Evolutionary conservation across 2,329 filamentous ascomycete genomes (phyloP).

Genomic region (Geosmithia flava): DNA sequence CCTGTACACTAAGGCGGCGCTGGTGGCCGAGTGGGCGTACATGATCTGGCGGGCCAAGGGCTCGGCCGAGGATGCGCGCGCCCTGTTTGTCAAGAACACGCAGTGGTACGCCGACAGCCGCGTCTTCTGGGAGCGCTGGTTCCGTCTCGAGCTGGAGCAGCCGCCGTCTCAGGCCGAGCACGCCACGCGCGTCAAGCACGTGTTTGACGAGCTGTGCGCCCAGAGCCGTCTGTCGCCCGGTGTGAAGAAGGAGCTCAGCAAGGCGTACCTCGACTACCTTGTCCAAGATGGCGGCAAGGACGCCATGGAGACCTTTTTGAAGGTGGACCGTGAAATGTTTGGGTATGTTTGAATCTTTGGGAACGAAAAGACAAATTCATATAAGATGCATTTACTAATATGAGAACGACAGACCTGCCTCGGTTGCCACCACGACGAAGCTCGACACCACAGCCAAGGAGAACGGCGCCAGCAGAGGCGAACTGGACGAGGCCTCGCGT

Average conservation of each 20-base stretch:
- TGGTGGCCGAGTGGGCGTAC: slow-evolving; percentile 80
- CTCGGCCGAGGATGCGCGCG: slow-evolving; percentile 65
- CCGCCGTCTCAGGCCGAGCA: slow-evolving; percentile 49
- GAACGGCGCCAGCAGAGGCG: slow-evolving; percentile 25
- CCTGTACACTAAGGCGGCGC: slow-evolving; percentile 69
- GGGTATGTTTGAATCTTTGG: slow-evolving; percentile 43
- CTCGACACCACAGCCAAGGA: slow-evolving; percentile 25
- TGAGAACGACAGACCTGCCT: slow-evolving; percentile 26
- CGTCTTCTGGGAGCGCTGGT: slow-evolving; percentile 81
- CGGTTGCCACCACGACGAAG: slow-evolving; percentile 28
- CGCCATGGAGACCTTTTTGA: slow-evolving; percentile 75
- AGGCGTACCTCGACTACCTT: slow-evolving; percentile 72
- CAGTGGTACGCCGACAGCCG: slow-evolving; percentile 77
- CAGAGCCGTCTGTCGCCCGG: slow-evolving; percentile 58
- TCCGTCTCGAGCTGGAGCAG: slow-evolving; percentile 81
- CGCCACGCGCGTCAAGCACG: slow-evolving; percentile 63
- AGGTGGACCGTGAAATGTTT: slow-evolving; percentile 75
- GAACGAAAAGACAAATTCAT: neutral
- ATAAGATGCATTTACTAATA: neutral
- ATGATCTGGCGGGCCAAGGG: slow-evolving; percentile 83
- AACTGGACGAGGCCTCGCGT: slow-evolving; percentile 38
- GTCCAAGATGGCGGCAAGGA: slow-evolving; percentile 72
- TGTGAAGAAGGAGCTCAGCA: slow-evolving; percentile 62
- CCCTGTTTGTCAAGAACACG: slow-evolving; percentile 70
- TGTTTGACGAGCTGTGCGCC: slow-evolving; percentile 62